Conservation (phyloP, 2,329 filamentous ascomycete genomes). For the Fusarium secorum region DNA sequence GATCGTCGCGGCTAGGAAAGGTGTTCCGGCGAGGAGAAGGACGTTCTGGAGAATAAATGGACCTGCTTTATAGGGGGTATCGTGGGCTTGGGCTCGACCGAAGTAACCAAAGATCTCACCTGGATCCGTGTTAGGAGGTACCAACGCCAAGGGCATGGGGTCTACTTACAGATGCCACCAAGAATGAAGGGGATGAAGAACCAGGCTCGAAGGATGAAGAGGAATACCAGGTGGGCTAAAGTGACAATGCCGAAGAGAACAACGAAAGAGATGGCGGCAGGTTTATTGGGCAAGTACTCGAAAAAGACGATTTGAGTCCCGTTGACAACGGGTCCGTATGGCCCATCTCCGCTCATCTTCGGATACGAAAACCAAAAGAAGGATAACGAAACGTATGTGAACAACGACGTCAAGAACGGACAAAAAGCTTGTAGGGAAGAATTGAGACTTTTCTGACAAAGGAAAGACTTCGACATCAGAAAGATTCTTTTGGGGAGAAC, state of each 20-base stretch:
- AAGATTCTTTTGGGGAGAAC: fast-evolving
- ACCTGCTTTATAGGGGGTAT: background rate
- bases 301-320: constrained; percentile 16
- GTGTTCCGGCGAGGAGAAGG: constrained; percentile 7
- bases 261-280: background rate
- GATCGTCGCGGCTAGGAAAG: constrained; percentile 20
- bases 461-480: background rate
- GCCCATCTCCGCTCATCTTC: constrained; percentile 4
- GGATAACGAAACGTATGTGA: too few relatives aligned
- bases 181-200: constrained; percentile 18
- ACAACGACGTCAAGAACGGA: background rate
- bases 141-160: fast-evolving
- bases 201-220: constrained; percentile 7
- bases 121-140: background rate
- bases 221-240: background rate
- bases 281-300: constrained; percentile 8
- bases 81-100: background rate
- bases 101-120: constrained; percentile 11
- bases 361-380: background rate
- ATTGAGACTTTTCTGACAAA: background rate
- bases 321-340: constrained; percentile 1
- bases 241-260: background rate
- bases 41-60: constrained; percentile 9
- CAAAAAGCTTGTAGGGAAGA: fast-evolving
- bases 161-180: constrained; percentile 6